These are phyloP conservation scores for Lachnellula subtilissima DNA, from an alignment of 2,329 filamentous ascomycete species.

Conservation along the genomic window DNA sequence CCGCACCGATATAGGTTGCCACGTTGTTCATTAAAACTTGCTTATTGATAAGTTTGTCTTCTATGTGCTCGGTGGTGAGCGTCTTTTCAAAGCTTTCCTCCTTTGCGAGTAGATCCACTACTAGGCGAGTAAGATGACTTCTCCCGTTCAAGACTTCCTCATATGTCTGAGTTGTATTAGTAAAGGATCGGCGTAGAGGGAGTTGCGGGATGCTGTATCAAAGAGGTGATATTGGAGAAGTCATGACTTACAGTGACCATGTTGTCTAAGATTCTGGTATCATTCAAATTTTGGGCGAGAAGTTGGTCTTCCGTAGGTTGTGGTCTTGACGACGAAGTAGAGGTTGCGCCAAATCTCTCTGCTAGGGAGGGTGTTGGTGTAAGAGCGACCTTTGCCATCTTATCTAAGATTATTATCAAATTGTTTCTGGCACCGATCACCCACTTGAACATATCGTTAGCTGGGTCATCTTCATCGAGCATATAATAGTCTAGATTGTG, in stretches of 20 bases:
- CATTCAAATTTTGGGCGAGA: not conserved
- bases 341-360: not conserved
- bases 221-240: not conserved
- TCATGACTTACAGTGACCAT: not conserved
- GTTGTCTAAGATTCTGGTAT: not conserved
- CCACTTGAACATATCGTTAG: not conserved
- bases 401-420: not conserved
- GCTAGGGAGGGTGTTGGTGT: not conserved
- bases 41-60: constrained; percentile 17
- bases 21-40: constrained; percentile 12
- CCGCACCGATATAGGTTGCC: not conserved
- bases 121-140: not conserved
- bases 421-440: no score
- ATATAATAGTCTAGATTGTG: not conserved
- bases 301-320: not conserved
- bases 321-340: not conserved
- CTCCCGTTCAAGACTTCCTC: not conserved
- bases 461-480: not conserved
- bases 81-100: constrained; percentile 4
- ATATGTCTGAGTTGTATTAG: not conserved
- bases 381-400: not conserved
- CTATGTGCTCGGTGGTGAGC: constrained; percentile 1
- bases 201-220: no score
- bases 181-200: not conserved
- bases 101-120: constrained; percentile 5